Base-by-base conservation (phyloP, 2,329 filamentous ascomycete species). In the Fusarium drepaniforme region DNA sequence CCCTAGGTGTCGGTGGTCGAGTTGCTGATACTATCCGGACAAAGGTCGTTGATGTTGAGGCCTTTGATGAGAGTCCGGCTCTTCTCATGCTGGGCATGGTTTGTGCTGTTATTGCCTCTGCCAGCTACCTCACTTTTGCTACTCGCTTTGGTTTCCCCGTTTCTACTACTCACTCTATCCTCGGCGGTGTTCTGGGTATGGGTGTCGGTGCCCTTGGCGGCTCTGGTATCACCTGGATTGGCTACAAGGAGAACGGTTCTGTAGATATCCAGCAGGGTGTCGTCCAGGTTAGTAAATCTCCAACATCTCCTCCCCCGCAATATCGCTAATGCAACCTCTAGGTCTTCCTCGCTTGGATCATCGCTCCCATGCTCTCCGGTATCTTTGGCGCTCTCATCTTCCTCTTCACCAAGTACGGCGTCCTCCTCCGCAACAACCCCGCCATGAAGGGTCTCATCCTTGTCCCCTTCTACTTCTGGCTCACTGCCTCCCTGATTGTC, bases 21-120 rank as follows among this genome's bases (percentile, higher is more conserved):
- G 89, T 90, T 5, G 88, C 90, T 30, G 88, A 89, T 66, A 92
- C 90, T 12, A 91, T 92, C 80, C 87, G 89, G 71, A 91, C 89
- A 76, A 89, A 89, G 70, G 86, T 92, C 64, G 88, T 92, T 77
- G 83, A 85, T 66, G 85, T 85, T 40, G 72, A 79, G 0, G 82
- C 84, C 30, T 92, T 90, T 78, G 72, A 81, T 0, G 80, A 83
- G 1, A 81, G 86, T 25, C 88, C 90, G 3, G 85, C 83, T 11
- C 80, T 90, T 13, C 85, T 91, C 28, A 90, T 91, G 88, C 83
- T 91, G 4, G 89, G 87, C 28, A 90, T 90, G 88, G 85, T 87
- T 18, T 90, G 88, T 78, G 89, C 88, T 68, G 83, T 90, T 59
- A 80, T 87, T 66, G 87, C 86, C 25, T 89, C 88, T 16, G 86